These are phyloP conservation scores for Solanum gandarillasii DNA, from an alignment of 257 asterid genomes.

Conservation along the genomic window DNA sequence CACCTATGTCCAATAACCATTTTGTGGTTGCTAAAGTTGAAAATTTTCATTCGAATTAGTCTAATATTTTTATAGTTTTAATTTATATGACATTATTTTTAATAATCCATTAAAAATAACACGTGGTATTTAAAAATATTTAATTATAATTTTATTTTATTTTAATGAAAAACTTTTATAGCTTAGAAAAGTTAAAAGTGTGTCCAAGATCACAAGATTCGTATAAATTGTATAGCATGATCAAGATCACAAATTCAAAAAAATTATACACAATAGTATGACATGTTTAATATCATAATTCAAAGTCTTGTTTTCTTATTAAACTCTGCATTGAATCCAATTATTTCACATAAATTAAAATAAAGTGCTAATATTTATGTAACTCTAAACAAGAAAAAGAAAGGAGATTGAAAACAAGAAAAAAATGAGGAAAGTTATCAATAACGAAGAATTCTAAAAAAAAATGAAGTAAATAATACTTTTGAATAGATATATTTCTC, in stretches of 20 bases:
- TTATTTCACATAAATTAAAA: too few species aligned
- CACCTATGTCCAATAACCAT: neutral
- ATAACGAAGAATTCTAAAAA: neutral
- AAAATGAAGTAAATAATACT: neutral
- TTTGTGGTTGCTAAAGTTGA: neutral
- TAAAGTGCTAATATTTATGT: too few species aligned
- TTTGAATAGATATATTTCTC: neutral
- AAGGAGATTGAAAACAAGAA: neutral
- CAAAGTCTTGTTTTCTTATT: too few species aligned
- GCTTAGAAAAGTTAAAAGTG: neutral
- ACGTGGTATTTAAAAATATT: too few species aligned
- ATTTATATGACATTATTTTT: neutral
- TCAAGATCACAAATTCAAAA: neutral
- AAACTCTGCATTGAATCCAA: neutral
- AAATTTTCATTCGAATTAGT: too few species aligned
- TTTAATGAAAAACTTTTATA: too few species aligned
- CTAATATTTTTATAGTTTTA: too few species aligned
- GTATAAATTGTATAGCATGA: too few species aligned
- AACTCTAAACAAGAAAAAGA: neutral
- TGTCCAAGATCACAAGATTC: neutral
- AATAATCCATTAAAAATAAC: too few species aligned
- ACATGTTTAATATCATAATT: too few species aligned
- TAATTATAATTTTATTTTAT: too few species aligned
- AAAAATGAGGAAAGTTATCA: neutral
- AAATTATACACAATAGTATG: too few species aligned